phyloP scores from a whole-genome alignment of 2,329 filamentous ascomycete species.

The Thielaviopsis cerberus region DNA sequence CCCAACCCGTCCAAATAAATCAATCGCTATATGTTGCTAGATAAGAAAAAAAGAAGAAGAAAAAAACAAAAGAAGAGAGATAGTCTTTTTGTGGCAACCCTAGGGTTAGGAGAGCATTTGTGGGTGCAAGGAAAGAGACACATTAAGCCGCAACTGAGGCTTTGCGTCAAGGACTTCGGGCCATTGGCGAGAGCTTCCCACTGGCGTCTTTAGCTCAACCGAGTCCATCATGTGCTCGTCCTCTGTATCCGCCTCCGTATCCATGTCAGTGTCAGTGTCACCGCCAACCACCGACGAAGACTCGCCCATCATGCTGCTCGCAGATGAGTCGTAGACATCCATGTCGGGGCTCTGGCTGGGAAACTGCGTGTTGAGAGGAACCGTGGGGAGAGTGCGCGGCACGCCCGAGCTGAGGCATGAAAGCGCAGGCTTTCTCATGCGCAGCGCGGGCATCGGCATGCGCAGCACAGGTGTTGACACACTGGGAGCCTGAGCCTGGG shows the following conservation, averaged over 20 bases:
- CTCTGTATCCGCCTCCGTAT: constrained; percentile 15
- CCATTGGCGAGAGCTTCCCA: neutral
- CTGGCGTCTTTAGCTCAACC: constrained; percentile 19
- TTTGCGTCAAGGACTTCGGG: neutral
- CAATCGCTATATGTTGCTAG: neutral
- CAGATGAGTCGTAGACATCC: constrained; percentile 6
- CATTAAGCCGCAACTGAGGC: neutral
- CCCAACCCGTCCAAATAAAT: neutral
- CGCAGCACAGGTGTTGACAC: constrained; percentile 1
- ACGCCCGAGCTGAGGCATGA: neutral
- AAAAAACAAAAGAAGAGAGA: neutral
- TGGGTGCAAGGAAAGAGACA: neutral
- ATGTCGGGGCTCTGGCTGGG: constrained; percentile 1
- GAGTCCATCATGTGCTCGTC: constrained; percentile 17
- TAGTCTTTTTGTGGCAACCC: neutral
- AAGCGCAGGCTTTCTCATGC: neutral
- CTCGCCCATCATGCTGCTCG: constrained; percentile 1
- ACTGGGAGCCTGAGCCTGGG: neutral
- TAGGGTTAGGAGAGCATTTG: neutral
- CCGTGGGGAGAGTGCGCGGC: constrained; percentile 1
- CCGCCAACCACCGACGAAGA: constrained; percentile 10
- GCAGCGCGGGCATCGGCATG: neutral
- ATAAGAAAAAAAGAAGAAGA: neutral
- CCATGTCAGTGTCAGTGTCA: constrained; percentile 7
- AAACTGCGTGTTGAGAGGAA: neutral